These are phyloP conservation scores for Cytospora leucostoma DNA, from an alignment of 2,329 filamentous ascomycete genomes.

Conservation along the genomic window DNA sequence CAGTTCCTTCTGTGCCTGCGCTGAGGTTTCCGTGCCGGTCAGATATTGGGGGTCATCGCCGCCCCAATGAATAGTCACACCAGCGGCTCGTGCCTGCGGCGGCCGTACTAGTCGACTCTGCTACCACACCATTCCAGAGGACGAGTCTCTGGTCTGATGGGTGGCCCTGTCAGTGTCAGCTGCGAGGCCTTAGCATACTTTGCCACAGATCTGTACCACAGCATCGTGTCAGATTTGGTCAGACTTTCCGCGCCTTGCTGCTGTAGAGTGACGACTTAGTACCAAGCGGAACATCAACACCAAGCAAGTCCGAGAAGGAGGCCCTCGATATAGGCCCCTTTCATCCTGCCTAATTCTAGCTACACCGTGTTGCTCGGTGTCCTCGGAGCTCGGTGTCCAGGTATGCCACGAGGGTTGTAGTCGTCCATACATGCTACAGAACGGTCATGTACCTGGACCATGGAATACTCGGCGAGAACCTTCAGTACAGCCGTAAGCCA, in stretches of 20 bases:
- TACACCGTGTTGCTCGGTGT: not conserved
- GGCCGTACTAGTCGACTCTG: not conserved
- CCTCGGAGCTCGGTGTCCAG: not conserved
- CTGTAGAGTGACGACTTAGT: constrained; percentile 9
- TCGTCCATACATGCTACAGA: not conserved
- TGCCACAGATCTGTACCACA: not conserved
- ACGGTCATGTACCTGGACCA: constrained; percentile 9
- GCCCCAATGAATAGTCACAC: constrained; percentile 4
- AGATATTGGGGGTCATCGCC: not conserved
- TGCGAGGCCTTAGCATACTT: not conserved
- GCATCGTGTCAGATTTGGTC: not conserved
- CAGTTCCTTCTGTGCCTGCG: not conserved
- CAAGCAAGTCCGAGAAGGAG: not conserved
- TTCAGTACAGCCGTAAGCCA: constrained; percentile 18
- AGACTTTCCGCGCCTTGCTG: not conserved
- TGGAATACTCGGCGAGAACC: not conserved
- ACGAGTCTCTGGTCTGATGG: not conserved
- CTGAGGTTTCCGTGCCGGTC: not conserved
- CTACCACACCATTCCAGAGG: constrained; percentile 2
- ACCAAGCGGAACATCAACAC: constrained; percentile 4
- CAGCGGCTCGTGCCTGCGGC: constrained; percentile 1
- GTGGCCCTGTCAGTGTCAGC: not conserved
- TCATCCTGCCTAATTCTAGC: not conserved
- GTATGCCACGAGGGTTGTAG: constrained; percentile 2
- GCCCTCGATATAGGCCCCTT: constrained; percentile 2